Conservation (phyloP, 2,329 filamentous ascomycete genomes). For the Fusarium sp. region DNA sequence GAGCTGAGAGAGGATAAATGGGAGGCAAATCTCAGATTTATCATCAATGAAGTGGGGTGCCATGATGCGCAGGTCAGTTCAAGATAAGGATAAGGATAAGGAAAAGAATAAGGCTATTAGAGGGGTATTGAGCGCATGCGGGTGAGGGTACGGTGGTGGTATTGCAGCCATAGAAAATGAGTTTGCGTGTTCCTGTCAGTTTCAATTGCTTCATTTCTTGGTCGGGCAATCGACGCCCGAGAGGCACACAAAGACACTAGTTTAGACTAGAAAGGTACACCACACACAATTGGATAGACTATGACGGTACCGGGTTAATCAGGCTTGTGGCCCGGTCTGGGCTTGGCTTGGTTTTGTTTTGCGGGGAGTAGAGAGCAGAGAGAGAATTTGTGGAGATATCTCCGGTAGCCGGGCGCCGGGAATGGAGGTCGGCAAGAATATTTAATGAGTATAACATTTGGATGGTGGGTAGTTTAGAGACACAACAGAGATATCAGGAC, state of each 20-base stretch:
- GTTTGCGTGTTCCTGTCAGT: slow-evolving; percentile 26
- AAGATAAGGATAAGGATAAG: slow-evolving; percentile 14
- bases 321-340: slow-evolving; percentile 33
- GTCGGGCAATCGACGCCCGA: slow-evolving; percentile 37
- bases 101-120: slow-evolving; percentile 24
- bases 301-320: slow-evolving; percentile 20
- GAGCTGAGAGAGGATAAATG: slow-evolving; percentile 77
- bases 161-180: slow-evolving; percentile 32
- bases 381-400: slow-evolving; percentile 34
- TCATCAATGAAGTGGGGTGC: slow-evolving; percentile 72
- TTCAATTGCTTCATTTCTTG: slow-evolving; percentile 30
- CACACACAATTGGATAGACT: not conserved
- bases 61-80: slow-evolving; percentile 40
- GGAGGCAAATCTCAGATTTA: slow-evolving; percentile 81
- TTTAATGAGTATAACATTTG: not conserved
- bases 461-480: too few relatives aligned
- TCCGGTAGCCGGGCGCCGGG: slow-evolving; percentile 40
- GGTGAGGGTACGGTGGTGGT: slow-evolving; percentile 15
- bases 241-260: slow-evolving; percentile 26
- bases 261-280: not conserved
- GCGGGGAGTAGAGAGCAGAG: slow-evolving; percentile 34
- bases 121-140: slow-evolving; percentile 8
- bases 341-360: slow-evolving; percentile 26
- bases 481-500: not conserved
- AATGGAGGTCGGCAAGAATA: slow-evolving; percentile 37